phyloP scores from a whole-genome alignment of 129 eudicot genomes.

The Rutidosis leptorrhynchoides region DNA sequence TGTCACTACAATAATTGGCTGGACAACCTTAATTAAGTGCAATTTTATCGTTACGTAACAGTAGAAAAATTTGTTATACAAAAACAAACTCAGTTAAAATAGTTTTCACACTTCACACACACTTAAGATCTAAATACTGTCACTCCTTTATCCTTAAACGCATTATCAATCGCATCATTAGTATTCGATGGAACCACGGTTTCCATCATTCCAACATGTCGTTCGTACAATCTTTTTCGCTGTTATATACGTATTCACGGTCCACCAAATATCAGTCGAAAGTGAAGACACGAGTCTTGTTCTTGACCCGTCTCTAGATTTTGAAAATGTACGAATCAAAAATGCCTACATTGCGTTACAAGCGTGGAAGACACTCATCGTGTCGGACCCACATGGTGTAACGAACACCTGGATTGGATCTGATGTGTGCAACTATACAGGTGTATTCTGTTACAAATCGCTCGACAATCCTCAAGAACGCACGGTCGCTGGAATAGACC shows the following conservation, averaged over 20 bases:
- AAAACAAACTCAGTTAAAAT: conserved; percentile 24
- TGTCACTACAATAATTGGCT: not conserved
- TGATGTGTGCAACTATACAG: conserved; percentile 65
- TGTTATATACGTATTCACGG: conserved; percentile 21
- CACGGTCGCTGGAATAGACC: conserved; percentile 63
- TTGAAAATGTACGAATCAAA: conserved; percentile 49
- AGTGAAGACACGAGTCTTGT: conserved; percentile 27
- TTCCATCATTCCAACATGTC: conserved; percentile 12
- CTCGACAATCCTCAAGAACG: conserved; percentile 40
- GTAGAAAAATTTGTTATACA: conserved; percentile 26
- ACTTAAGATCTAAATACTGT: conserved; percentile 14
- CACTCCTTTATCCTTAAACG: conserved; percentile 17
- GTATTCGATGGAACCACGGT: conserved; percentile 23
- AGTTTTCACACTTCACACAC: conserved; percentile 28
- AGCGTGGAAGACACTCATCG: conserved; percentile 63
- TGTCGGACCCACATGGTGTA: conserved; percentile 56
- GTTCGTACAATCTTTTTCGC: conserved; percentile 20
- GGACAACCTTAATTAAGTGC: not conserved
- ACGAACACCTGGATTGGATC: conserved; percentile 62
- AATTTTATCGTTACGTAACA: conserved; percentile 5
- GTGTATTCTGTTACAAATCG: conserved; percentile 56
- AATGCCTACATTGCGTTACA: conserved; percentile 67
- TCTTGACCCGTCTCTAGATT: conserved; percentile 38
- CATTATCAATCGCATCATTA: not conserved
- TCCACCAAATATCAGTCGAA: conserved; percentile 15